Evolutionary conservation across 2,329 filamentous ascomycete species (phyloP).

Genomic region (Pseudomassariella vexata): DNA sequence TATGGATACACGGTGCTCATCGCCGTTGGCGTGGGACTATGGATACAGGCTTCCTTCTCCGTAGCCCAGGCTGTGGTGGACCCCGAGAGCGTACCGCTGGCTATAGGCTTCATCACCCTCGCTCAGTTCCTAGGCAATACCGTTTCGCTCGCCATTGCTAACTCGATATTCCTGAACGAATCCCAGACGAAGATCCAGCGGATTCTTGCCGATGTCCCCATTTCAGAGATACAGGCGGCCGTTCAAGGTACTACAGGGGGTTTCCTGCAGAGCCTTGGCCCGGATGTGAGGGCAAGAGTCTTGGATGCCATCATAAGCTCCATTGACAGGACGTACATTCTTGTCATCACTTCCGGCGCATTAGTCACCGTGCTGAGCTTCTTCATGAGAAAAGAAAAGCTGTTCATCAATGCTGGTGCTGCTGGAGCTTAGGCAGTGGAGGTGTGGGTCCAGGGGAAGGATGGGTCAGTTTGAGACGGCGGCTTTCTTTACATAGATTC

Average conservation of each 20-base stretch:
- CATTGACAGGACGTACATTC: conserved; percentile 1
- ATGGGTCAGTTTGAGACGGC: too few relatives aligned
- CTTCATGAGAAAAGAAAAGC: background rate
- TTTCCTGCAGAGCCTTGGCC: background rate
- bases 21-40: conserved; percentile 31
- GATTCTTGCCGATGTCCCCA: too few relatives aligned
- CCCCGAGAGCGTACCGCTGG: conserved; percentile 19
- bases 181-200: background rate
- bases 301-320: conserved; percentile 1
- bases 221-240: conserved; percentile 1
- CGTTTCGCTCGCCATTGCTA: conserved; percentile 2
- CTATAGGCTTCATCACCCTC: conserved; percentile 29
- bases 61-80: conserved; percentile 26
- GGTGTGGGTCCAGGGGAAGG: too few relatives aligned
- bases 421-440: too few relatives aligned
- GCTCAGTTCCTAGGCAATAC: conserved; percentile 7
- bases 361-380: background rate
- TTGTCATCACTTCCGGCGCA: background rate
- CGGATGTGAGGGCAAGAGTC: conserved; percentile 1
- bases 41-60: conserved; percentile 26
- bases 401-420: too few relatives aligned
- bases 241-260: background rate
- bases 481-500: too few relatives aligned
- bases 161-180: background rate
- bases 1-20: conserved; percentile 32